These are phyloP conservation scores for Erigeron canadensis DNA, from an alignment of 129 eudicot genomes.

Conservation along the genomic window DNA sequence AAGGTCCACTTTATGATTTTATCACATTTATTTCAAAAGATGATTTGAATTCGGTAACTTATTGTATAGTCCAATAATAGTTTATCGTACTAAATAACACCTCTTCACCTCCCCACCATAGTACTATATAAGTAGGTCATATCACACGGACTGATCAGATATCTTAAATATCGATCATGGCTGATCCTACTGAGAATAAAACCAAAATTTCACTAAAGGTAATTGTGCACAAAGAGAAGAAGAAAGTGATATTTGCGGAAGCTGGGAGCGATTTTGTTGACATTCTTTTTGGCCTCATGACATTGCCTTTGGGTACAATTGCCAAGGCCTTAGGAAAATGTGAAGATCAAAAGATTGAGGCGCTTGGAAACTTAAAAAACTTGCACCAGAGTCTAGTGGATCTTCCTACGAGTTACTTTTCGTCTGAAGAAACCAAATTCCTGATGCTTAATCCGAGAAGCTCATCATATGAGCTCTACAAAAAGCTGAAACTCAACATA, in stretches of 20 bases:
- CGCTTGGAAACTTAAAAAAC: conserved; percentile 16
- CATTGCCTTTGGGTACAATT: conserved; percentile 39
- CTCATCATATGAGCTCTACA: not conserved
- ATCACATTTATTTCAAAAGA: no score
- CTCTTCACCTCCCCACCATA: no score
- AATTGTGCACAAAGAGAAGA: conserved; percentile 21
- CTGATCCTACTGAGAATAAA: not conserved
- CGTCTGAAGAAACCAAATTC: not conserved
- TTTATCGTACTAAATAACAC: no score
- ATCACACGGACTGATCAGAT: no score
- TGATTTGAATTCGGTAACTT: no score
- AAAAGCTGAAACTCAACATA: conserved; percentile 20
- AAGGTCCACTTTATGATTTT: no score
- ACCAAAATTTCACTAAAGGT: conserved; percentile 18
- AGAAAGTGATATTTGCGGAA: conserved; percentile 24
- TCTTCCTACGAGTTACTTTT: conserved; percentile 1
- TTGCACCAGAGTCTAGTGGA: not conserved
- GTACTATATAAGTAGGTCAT: no score
- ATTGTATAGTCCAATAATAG: no score
- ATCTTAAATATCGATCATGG: not conserved
- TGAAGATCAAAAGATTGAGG: not conserved
- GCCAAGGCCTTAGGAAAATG: not conserved
- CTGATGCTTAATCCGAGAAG: conserved; percentile 27
- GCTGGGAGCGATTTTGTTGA: conserved; percentile 26
- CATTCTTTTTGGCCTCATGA: conserved; percentile 25